Percentiles rank a stretch among this genome's conserved stretches.
Conservation (phyloP, 1,284 basidiomycete genomes). For the Irpex rosettiformis region DNA sequence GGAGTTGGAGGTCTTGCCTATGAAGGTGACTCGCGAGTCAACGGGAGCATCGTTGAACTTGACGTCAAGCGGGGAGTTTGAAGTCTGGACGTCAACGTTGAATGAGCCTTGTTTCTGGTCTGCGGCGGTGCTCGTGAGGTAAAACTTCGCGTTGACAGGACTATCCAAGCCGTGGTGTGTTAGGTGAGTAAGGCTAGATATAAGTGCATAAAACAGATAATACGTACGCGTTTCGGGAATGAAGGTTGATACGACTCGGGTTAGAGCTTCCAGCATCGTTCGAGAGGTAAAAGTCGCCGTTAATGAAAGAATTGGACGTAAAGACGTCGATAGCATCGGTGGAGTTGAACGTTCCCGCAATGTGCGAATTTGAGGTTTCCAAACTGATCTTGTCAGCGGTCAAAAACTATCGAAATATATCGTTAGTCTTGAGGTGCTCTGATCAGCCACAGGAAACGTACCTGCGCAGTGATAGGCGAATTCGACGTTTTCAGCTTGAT, state of each 20-base stretch:
- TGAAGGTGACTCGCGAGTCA: constrained; percentile 33
- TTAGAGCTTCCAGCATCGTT: constrained; percentile 20
- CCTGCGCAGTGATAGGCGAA: constrained; percentile 17
- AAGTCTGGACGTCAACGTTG: constrained; percentile 23
- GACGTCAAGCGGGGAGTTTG: constrained; percentile 30
- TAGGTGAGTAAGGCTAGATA: no score
- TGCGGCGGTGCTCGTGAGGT: no score
- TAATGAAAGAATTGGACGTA: constrained; percentile 36
- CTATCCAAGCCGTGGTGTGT: no score
- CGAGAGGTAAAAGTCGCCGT: constrained; percentile 31
- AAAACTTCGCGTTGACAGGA: no score
- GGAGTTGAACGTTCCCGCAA: constrained; percentile 40
- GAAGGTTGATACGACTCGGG: no score
- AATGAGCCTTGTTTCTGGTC: constrained; percentile 26
- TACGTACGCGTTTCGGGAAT: no score
- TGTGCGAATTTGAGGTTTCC: constrained; percentile 31
- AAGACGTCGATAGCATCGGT: constrained; percentile 31
- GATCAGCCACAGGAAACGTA: constrained; percentile 24
- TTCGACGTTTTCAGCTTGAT: constrained; percentile 18
- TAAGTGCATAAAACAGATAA: no score
- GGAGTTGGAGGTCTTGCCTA: constrained; percentile 31
- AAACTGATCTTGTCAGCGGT: constrained; percentile 25
- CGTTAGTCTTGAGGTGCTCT: no score
- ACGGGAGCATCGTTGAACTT: constrained; percentile 35
- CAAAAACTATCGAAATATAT: no score